These are phyloP conservation scores for Hylodesmum podocarpum DNA, from an alignment of 306 rosid species.

Conservation along the genomic window DNA sequence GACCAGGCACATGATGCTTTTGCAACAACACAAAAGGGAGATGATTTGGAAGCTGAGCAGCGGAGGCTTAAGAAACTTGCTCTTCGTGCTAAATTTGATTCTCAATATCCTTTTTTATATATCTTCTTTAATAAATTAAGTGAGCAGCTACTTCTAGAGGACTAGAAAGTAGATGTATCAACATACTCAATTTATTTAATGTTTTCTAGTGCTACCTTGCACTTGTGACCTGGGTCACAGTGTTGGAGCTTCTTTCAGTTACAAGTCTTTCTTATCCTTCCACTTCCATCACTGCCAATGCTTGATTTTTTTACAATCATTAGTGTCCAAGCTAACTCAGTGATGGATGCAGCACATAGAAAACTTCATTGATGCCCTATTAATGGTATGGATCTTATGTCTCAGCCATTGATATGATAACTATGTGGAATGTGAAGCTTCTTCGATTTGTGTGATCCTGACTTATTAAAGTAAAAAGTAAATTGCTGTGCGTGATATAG, in stretches of 20 bases:
- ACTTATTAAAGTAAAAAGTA: background rate
- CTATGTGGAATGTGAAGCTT: background rate
- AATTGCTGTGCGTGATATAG: slow-evolving; percentile 6
- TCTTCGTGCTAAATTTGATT: slow-evolving; percentile 79
- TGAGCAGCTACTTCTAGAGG: background rate
- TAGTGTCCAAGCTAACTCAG: background rate
- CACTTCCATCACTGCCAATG: background rate
- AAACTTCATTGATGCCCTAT: background rate
- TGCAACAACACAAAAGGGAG: slow-evolving; percentile 38
- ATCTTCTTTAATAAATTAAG: background rate
- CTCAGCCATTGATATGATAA: background rate
- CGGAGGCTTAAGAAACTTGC: slow-evolving; percentile 84
- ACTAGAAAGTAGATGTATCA: background rate
- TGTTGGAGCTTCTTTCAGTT: background rate
- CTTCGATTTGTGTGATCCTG: background rate
- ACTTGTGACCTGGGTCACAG: background rate
- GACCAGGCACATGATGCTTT: slow-evolving; percentile 31
- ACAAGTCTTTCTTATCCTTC: background rate
- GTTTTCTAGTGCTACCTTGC: slow-evolving; percentile 5
- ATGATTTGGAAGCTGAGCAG: slow-evolving; percentile 55
- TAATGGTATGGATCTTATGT: background rate
- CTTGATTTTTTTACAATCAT: background rate
- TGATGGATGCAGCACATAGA: background rate
- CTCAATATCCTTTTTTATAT: slow-evolving; percentile 76
- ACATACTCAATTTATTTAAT: background rate